Evolutionary conservation across 1,284 basidiomycete genomes (phyloP).

Genomic region (Puccinia polysora): DNA sequence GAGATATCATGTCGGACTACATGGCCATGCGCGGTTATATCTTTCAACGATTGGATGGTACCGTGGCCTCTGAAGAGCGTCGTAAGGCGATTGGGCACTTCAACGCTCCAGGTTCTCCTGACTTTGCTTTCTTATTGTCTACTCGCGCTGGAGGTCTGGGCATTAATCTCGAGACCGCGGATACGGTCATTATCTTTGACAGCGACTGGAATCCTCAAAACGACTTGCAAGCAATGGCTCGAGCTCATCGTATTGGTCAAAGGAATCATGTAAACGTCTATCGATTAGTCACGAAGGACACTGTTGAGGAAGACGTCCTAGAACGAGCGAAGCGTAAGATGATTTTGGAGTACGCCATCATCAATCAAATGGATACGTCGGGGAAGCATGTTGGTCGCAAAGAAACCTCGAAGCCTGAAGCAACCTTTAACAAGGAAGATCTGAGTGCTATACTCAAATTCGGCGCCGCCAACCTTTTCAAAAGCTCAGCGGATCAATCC

Average conservation of each 20-base stretch:
- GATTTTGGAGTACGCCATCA: slow-evolving; percentile 99
- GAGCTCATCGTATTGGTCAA: slow-evolving; percentile 92
- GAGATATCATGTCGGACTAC: slow-evolving; percentile 94
- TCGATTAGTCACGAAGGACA: slow-evolving; percentile 94
- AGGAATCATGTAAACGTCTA: slow-evolving; percentile 98
- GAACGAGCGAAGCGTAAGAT: slow-evolving; percentile 99
- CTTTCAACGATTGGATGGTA: slow-evolving; percentile 72
- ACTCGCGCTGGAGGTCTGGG: slow-evolving; percentile 53
- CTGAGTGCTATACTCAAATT: slow-evolving; percentile 98
- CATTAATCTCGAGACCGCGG: slow-evolving; percentile 67
- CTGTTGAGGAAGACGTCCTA: slow-evolving; percentile 96
- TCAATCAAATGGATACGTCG: slow-evolving; percentile 99
- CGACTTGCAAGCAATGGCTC: slow-evolving; percentile 97
- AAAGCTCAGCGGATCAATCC: slow-evolving; percentile 92
- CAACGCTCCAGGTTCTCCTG: slow-evolving; percentile 68
- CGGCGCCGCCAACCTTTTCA: slow-evolving; percentile 97
- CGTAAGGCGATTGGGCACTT: slow-evolving; percentile 78
- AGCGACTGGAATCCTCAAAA: slow-evolving; percentile 79
- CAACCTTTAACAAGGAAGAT: slow-evolving; percentile 87
- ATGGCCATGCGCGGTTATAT: slow-evolving; percentile 82
- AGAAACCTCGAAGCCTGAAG: slow-evolving; percentile 72
- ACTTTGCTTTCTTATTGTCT: slow-evolving; percentile 55
- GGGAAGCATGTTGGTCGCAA: slow-evolving; percentile 83
- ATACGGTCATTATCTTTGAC: slow-evolving; percentile 99
- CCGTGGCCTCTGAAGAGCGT: slow-evolving; percentile 69